These are phyloP conservation scores for Chiua virens DNA, from an alignment of 768 basidiomycete species.

Conservation along the genomic window DNA sequence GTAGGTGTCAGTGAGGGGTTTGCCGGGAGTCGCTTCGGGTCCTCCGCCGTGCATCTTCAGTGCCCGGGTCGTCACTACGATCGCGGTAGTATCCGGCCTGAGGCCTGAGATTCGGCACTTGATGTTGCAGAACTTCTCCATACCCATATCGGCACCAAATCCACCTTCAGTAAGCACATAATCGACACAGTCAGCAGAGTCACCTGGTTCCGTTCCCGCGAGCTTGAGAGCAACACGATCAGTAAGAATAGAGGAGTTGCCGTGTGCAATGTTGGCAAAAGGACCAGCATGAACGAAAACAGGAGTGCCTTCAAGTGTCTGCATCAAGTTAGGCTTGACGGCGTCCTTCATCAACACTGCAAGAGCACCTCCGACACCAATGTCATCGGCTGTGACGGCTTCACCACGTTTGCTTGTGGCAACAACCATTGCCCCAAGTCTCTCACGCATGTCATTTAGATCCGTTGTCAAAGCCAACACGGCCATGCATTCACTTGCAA, in stretches of 20 bases:
- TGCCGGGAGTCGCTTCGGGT: constrained; percentile 94
- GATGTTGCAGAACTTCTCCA: constrained; percentile 99
- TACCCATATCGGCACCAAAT: constrained; percentile 98
- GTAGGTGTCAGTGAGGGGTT: constrained; percentile 90
- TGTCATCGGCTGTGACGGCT: constrained; percentile 92
- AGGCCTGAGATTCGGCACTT: constrained; percentile 95
- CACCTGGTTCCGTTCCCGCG: constrained; percentile 92
- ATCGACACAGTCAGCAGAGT: constrained; percentile 74
- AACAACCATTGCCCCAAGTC: constrained; percentile 95
- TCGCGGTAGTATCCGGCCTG: constrained; percentile 89
- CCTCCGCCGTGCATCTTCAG: constrained; percentile 99
- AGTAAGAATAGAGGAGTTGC: constrained; percentile 98
- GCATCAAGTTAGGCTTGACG: constrained; percentile 99
- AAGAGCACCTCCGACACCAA: constrained; percentile 92
- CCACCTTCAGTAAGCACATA: constrained; percentile 98
- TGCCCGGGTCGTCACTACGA: constrained; percentile 96
- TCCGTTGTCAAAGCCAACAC: constrained; percentile 90
- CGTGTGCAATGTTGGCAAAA: constrained; percentile 98
- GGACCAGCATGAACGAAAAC: constrained; percentile 99
- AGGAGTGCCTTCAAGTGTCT: constrained; percentile 96
- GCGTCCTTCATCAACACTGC: constrained; percentile 98
- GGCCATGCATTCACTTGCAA: constrained; percentile 98
- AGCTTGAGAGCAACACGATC: constrained; percentile 96
- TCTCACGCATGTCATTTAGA: constrained; percentile 87
- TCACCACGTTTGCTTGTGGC: constrained; percentile 90